These are phyloP conservation scores for Candida glucosophila DNA, from an alignment of 1,139 yeast genomes.

Conservation along the genomic window DNA sequence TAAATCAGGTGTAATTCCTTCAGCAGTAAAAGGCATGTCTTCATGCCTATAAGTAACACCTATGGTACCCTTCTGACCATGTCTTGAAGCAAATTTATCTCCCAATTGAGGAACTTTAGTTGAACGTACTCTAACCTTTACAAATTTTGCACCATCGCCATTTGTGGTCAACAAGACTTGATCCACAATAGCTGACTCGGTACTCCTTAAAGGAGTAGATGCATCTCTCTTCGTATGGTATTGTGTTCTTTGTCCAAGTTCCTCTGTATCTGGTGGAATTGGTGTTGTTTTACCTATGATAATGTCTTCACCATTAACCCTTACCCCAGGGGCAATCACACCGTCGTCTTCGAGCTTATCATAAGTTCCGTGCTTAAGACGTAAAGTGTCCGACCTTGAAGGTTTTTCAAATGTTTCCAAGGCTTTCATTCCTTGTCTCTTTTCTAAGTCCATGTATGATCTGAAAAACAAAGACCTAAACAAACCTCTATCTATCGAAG, in stretches of 20 bases:
- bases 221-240: constrained; percentile 98
- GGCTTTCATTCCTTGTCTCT: constrained; percentile 96
- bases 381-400: constrained; percentile 83
- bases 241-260: constrained; percentile 95
- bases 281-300: constrained; percentile 98
- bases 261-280: constrained; percentile 96
- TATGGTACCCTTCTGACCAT: constrained; percentile 99
- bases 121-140: constrained; percentile 97
- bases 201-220: constrained; percentile 91
- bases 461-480: constrained; percentile 93
- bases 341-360: constrained; percentile 98
- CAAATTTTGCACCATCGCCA: constrained; percentile 96
- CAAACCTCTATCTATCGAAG: constrained; percentile 92
- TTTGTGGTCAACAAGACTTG: constrained; percentile 94
- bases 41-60: constrained; percentile 98
- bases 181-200: constrained; percentile 97
- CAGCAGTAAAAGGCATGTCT: constrained; percentile 97
- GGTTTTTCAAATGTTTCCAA: constrained; percentile 96
- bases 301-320: constrained; percentile 98
- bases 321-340: constrained; percentile 92
- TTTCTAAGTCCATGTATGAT: constrained; percentile 97
- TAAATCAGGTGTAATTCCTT: constrained; percentile 95
- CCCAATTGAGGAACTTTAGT: constrained; percentile 98
- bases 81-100: constrained; percentile 98
- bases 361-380: constrained; percentile 96